Evolutionary conservation across 345 rosid species (phyloP).

Genomic region (Turnera subulata): DNA sequence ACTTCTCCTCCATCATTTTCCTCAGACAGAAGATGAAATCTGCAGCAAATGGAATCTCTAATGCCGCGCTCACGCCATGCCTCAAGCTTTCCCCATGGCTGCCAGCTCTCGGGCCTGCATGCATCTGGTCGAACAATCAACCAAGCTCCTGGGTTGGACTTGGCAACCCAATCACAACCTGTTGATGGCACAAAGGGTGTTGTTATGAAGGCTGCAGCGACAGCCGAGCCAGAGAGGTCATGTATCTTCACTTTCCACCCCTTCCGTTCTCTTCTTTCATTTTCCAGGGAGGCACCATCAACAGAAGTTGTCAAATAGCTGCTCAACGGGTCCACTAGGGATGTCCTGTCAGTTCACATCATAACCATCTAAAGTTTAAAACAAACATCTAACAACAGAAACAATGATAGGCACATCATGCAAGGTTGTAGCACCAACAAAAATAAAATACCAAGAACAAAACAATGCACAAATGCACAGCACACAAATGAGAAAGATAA

Average conservation of each 20-base stretch:
- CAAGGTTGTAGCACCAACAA: background rate
- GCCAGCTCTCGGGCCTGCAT: conserved; percentile 83
- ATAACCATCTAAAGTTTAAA: conserved; percentile 23
- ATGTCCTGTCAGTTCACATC: conserved; percentile 47
- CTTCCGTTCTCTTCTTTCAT: conserved; percentile 82
- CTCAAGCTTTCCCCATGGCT: conserved; percentile 97
- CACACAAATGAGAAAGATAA: too few relatives aligned
- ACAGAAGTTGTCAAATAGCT: conserved; percentile 54
- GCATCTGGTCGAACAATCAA: conserved; percentile 81
- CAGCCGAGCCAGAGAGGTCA: conserved; percentile 93
- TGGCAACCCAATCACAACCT: conserved; percentile 98
- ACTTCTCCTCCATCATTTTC: conserved; percentile 71
- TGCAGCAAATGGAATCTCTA: conserved; percentile 80
- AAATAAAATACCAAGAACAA: background rate
- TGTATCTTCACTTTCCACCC: conserved; percentile 99
- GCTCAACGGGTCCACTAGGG: conserved; percentile 64
- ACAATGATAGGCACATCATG: conserved; percentile 6
- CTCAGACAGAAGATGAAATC: conserved; percentile 77
- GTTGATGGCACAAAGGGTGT: conserved; percentile 95
- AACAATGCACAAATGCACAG: background rate
- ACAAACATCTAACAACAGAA: conserved; percentile 18
- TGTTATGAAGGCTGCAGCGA: conserved; percentile 95
- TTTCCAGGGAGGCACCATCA: conserved; percentile 49
- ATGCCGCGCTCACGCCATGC: conserved; percentile 96
- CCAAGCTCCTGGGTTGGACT: conserved; percentile 97